A percentile compares a stretch with the other conserved stretches of the same genome.
These are phyloP conservation scores for Aegilops bicornis DNA, from an alignment of 176 grass and related monocot species.

Conservation along the genomic window DNA sequence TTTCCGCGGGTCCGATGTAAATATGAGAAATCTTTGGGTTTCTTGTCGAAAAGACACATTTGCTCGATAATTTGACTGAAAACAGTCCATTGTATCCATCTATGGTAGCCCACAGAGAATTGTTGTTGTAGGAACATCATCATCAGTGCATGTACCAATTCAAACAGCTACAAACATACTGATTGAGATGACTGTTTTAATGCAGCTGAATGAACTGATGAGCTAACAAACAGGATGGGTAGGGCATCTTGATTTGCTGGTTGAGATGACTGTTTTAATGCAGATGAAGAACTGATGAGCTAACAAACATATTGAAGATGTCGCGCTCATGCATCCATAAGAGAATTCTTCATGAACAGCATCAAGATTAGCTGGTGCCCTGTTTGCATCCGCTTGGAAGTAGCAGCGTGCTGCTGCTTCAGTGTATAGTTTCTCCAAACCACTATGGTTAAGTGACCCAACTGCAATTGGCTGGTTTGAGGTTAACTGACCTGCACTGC, in stretches of 20 bases:
- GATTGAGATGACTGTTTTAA: no score
- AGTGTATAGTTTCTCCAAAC: not conserved
- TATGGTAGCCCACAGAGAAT: not conserved
- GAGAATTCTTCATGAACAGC: conserved; percentile 17
- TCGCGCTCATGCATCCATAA: not conserved
- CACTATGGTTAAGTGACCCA: not conserved
- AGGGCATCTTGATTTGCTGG: no score
- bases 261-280: not conserved
- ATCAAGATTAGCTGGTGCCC: not conserved
- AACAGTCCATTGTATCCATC: not conserved
- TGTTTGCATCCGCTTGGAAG: not conserved
- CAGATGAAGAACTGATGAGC: not conserved
- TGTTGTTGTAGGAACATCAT: not conserved
- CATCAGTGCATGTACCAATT: not conserved
- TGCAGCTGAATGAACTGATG: not conserved
- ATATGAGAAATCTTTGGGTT: conserved; percentile 41
- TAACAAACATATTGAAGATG: not conserved
- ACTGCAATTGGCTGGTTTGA: not conserved
- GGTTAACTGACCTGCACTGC: not conserved
- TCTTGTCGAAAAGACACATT: not conserved
- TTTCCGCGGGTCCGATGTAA: conserved; percentile 25
- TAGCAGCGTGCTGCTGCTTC: not conserved
- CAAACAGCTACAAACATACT: not conserved
- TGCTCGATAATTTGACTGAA: not conserved
- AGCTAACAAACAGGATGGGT: no score